A percentile compares a stretch with the other conserved stretches of the same genome.
These are phyloP conservation scores for Ambrosia artemisiifolia DNA, from an alignment of 129 eudicot genomes.

Conservation along the genomic window DNA sequence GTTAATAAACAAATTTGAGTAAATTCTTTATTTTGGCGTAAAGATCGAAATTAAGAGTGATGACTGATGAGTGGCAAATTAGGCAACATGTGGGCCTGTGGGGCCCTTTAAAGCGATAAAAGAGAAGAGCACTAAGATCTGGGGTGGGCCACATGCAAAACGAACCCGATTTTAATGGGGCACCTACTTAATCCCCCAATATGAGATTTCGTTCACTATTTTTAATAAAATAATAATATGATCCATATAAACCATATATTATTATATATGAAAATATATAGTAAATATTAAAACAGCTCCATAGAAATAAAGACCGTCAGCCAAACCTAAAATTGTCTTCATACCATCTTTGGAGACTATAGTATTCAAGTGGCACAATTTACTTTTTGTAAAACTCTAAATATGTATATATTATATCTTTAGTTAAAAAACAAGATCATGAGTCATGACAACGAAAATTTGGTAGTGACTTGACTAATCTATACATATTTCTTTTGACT, in stretches of 20 bases:
- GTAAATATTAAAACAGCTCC: not conserved
- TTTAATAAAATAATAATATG: not conserved
- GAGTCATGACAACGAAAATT: not conserved
- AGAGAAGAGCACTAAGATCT: conserved; percentile 31
- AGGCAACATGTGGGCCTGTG: conserved; percentile 28
- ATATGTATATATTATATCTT: not conserved
- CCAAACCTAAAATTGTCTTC: not conserved
- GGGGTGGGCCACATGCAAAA: conserved; percentile 35
- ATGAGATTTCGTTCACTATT: not conserved
- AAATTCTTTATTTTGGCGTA: not conserved
- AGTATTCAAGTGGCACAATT: not conserved
- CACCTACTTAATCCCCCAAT: conserved; percentile 4
- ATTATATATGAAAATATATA: not conserved
- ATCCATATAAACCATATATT: not conserved
- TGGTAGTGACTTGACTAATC: no score
- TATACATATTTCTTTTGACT: no score
- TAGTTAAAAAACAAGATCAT: not conserved
- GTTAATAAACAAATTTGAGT: not conserved
- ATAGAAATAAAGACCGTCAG: not conserved
- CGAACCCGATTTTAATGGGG: conserved; percentile 22
- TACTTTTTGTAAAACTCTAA: not conserved
- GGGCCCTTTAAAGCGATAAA: conserved; percentile 22
- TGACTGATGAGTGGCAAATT: conserved; percentile 32
- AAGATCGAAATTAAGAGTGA: not conserved
- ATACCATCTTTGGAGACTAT: not conserved